Evolutionary conservation across 2,329 filamentous ascomycete genomes (phyloP), one percentile per base, ranked within the genome.

Genomic region (Daldinia sp.): DNA sequence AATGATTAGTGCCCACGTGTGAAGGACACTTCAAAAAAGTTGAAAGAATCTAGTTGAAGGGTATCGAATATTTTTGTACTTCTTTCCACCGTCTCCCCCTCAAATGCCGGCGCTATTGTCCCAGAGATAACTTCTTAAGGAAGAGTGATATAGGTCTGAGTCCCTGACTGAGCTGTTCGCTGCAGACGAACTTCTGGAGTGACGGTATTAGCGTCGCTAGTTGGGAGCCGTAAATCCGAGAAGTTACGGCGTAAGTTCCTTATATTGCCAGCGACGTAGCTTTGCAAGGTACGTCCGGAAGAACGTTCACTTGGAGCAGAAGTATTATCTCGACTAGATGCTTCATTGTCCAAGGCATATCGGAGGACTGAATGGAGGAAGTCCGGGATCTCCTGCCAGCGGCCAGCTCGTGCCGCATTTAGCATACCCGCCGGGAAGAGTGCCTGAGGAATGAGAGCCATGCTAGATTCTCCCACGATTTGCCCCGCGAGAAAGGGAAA

Each of bases 301-400:
- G 64, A 33, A 18, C 53, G 67, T 10, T 46, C 60, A 26, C 46
- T 68, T 7, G 67, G n/a, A 20, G 55, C 35, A 4, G 60, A 57
- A 4, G 70, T 15, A 50, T 63, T 60, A 4, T 64, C 46, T 62
- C 39, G 28, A 60, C 63, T 30, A 59, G 69, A 35, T 72, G 70
- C 50, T 67, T 84, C 83, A 7, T 76, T 76, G 44, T 82, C 81
- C 15, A 88, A 75, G 7, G 81, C 82, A 23, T 82, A 81, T 28
- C 86, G 82, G 41, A 89, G 82, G 70, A 87, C 80, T 55, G 82
- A 82, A 68, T 86, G 87, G 41, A 89, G 79, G 53, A 84, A 84
- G 48, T 86, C 84, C 15, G 88, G 88, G 12, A 90, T 84, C 26
- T 88, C 84, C 42, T 84, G 78, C 88, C 88, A 90, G 68, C 83